phyloP scores from a whole-genome alignment of 768 basidiomycete species.

The Leccinum boreale region DNA sequence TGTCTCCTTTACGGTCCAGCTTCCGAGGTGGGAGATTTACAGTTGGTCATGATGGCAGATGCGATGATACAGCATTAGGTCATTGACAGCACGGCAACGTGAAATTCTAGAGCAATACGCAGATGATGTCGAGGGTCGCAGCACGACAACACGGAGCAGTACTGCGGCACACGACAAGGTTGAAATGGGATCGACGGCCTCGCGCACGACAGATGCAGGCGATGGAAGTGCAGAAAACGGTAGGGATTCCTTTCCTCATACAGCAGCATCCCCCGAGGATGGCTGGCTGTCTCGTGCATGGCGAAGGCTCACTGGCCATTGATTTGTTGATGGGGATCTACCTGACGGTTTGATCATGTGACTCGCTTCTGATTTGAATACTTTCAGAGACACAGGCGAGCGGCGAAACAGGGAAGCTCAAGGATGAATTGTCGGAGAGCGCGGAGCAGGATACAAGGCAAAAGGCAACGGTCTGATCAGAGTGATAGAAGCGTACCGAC shows the following conservation, averaged over 20 bases:
- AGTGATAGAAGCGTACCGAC: constrained; percentile 31
- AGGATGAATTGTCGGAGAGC: constrained; percentile 36
- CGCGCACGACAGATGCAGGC: constrained; percentile 21
- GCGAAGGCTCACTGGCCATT: constrained; percentile 69
- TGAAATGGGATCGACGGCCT: constrained; percentile 15
- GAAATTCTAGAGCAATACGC: constrained; percentile 87
- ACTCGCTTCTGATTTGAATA: constrained; percentile 32
- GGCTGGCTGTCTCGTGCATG: constrained; percentile 70
- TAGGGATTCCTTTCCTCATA: constrained; percentile 67
- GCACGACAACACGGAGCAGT: constrained; percentile 14
- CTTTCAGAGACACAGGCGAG: constrained; percentile 17
- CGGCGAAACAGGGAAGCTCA: constrained; percentile 24
- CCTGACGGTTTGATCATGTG: constrained; percentile 21
- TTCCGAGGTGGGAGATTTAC: constrained; percentile 73
- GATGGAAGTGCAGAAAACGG: constrained; percentile 47
- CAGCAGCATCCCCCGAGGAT: constrained; percentile 50
- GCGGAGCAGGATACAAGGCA: constrained; percentile 43
- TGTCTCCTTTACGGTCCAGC: constrained; percentile 80
- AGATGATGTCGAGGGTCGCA: constrained; percentile 84
- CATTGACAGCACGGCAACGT: constrained; percentile 78
- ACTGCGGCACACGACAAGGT: constrained; percentile 14
- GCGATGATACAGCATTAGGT: constrained; percentile 42
- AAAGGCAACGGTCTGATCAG: constrained; percentile 45
- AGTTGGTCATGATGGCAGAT: constrained; percentile 5
- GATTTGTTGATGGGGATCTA: constrained; percentile 53